Percentiles rank a stretch among this genome's conserved stretches.
Evolutionary conservation across 768 basidiomycete genomes (phyloP).

Genomic region (Russula lepida): DNA sequence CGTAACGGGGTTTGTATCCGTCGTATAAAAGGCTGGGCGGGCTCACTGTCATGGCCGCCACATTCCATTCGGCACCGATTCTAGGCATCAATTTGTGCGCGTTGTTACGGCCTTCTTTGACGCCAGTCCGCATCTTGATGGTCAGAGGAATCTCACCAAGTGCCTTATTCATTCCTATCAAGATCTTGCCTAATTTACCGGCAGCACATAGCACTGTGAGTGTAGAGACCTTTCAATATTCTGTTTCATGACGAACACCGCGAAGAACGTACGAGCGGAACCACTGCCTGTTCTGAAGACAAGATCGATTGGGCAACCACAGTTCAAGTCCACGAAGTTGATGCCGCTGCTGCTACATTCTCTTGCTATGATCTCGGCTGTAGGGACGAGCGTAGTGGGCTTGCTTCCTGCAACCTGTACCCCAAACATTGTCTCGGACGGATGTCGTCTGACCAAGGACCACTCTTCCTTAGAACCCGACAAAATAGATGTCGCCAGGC

Average conservation of each 20-base stretch:
- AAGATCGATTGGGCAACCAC: constrained; percentile 95
- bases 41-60: constrained; percentile 44
- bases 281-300: constrained; percentile 90
- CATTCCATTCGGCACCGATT: constrained; percentile 47
- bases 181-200: constrained; percentile 73
- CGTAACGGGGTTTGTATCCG: neutral
- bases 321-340: constrained; percentile 93
- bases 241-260: neutral
- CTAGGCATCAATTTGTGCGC: constrained; percentile 89
- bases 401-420: constrained; percentile 90
- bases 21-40: neutral
- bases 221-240: neutral
- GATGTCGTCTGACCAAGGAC: constrained; percentile 85
- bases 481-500: constrained; percentile 85
- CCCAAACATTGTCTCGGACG: constrained; percentile 80
- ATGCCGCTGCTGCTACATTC: constrained; percentile 54
- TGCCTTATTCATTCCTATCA: constrained; percentile 86
- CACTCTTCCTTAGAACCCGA: constrained; percentile 88
- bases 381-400: constrained; percentile 64
- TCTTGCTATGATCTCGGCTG: constrained; percentile 71
- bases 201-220: constrained; percentile 71
- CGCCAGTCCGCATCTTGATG: constrained; percentile 85
- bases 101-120: constrained; percentile 78
- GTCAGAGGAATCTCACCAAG: constrained; percentile 89
- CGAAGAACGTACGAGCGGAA: constrained; percentile 59